Conservation (phyloP, 78 protist genomes). For the Dictyostelium brefeldianum region DNA sequence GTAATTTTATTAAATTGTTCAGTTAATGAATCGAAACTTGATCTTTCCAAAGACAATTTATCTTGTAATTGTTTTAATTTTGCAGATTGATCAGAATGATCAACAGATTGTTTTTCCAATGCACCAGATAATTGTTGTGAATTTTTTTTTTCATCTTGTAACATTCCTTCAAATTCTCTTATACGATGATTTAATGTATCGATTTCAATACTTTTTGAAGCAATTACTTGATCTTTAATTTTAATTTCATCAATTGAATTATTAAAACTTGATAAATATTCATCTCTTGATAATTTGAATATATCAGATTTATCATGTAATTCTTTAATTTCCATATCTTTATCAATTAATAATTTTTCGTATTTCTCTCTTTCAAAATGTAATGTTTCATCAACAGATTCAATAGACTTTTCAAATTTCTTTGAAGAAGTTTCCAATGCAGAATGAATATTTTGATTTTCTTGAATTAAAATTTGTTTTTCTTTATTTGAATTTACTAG, state of each 20-base stretch:
- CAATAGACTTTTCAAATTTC: constrained; percentile 8
- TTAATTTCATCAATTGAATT: constrained; percentile 24
- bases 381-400: background rate
- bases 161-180: background rate
- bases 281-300: constrained; percentile 50
- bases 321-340: background rate
- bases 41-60: constrained; percentile 32
- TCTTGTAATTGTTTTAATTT: constrained; percentile 42
- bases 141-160: background rate
- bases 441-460: background rate
- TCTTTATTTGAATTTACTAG: background rate
- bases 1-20: constrained; percentile 21
- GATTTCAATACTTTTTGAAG: background rate
- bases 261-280: constrained; percentile 31
- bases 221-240: constrained; percentile 20
- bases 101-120: background rate
- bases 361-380: constrained; percentile 15
- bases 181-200: background rate
- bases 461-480: constrained; percentile 14
- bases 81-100: background rate
- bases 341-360: constrained; percentile 30
- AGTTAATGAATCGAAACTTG: constrained; percentile 47
- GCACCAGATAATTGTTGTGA: background rate
- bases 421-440: background rate
- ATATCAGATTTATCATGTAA: constrained; percentile 43